Conservation (phyloP, 352 stramenopile species). For the Heterotrichella gracilis region DNA sequence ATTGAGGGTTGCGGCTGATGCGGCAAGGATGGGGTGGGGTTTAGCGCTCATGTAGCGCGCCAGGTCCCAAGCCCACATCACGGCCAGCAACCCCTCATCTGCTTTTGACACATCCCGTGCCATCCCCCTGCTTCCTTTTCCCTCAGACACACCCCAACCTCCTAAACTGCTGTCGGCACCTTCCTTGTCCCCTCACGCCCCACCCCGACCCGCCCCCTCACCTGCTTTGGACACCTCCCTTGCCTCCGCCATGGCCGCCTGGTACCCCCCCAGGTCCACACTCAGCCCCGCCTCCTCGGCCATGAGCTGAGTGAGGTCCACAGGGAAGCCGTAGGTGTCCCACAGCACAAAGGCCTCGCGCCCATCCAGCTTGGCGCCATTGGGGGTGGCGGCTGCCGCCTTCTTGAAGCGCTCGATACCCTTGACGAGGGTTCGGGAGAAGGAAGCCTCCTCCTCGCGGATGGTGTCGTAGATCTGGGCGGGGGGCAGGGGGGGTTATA, state of each 20-base stretch:
- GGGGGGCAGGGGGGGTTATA: too few species aligned
- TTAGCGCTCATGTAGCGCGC: too few species aligned
- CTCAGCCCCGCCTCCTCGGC: conserved; percentile 35
- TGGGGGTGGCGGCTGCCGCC: conserved; percentile 28
- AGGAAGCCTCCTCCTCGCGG: conserved; percentile 72
- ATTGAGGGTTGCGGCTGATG: too few species aligned
- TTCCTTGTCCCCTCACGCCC: too few species aligned
- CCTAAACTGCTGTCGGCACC: too few species aligned
- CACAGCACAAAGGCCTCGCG: conserved; percentile 89
- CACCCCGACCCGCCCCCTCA: too few species aligned
- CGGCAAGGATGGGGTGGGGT: too few species aligned
- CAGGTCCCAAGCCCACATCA: too few species aligned
- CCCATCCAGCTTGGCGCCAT: conserved; percentile 33
- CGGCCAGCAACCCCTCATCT: too few species aligned
- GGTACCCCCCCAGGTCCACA: conserved; percentile 52
- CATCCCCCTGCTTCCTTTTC: too few species aligned
- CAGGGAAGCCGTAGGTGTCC: conserved; percentile 86
- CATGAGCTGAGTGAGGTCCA: conserved; percentile 84
- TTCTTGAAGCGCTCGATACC: conserved; percentile 52
- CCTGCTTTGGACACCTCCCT: conserved; percentile 28
- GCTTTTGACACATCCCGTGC: too few species aligned
- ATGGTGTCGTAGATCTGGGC: conserved; percentile 57
- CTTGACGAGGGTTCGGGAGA: conserved; percentile 37
- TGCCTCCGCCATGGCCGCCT: conserved; percentile 35
- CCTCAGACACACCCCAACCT: too few species aligned